Evolutionary conservation across 2,329 filamentous ascomycete species (phyloP), one percentile per base, ranked within the genome.

Genomic region (Colletotrichum lini): DNA sequence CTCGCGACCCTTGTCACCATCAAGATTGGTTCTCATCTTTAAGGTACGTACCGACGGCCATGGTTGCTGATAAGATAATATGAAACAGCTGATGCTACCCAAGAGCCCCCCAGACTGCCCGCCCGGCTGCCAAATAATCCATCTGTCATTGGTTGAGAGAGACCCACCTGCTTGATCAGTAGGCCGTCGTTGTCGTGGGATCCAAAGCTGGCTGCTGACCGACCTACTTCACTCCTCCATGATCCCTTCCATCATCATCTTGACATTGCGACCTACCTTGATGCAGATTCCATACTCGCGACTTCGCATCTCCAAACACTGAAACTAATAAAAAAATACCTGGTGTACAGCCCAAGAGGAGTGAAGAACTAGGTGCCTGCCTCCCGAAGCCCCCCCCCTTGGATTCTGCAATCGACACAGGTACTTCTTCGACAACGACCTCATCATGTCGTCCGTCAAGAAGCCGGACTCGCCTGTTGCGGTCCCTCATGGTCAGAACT

Each of bases 401-500:
- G 53, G 13, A 23, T 38, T 18, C 53, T 9, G 38, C 30, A 40
- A 40, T 26, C 21, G 9, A 38, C 35, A 38, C 35, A 38, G 18
- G 18, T 42, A 26, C 56, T 59, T 59, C 56, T 23, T 44, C 23
- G 38, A 50, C 56, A 54, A 52, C 44, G 45, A 61, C 42, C 30
- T 47, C 58, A 18, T 23, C 18, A 72, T 72, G 70, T 60, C 70
- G 16, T 70, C 70, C 56, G 30, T 72, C 47, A 72, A 70, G 38
- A 70, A 70, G 44, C 65, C 54, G 42, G 66, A 42, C 15, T 69
- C 66, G 60, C 70, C 70, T 38, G 61, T 72, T 23, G 42, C 70
- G 10, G 54, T 70, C 9, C 23, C 54, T 49, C 58, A 38, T 38
- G 65, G 72, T 54, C 76, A 76, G 45, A 65, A 73, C 54, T 74